These are phyloP conservation scores for Rhodosporidiobolus odoratus DNA, from an alignment of 768 basidiomycete genomes.

Conservation along the genomic window DNA sequence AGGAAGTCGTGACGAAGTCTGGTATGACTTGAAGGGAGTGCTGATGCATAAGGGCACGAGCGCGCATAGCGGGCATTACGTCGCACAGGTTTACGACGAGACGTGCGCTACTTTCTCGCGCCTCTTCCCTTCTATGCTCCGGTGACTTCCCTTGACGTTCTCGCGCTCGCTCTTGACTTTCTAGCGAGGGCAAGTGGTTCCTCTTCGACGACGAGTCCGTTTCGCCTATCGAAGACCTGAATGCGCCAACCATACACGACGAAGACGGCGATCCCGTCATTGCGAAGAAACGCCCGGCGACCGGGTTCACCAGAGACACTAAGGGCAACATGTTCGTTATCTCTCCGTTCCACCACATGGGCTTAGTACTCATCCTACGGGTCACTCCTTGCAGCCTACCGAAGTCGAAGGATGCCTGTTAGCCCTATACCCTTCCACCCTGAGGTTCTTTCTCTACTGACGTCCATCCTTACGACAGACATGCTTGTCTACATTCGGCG, in stretches of 20 bases:
- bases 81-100: slow-evolving; percentile 72
- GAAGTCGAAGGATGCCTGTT: slow-evolving; percentile 42
- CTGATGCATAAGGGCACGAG: slow-evolving; percentile 84
- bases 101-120: slow-evolving; percentile 50
- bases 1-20: slow-evolving; percentile 39
- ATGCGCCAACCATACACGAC: slow-evolving; percentile 41
- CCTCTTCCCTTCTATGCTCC: slow-evolving; percentile 6
- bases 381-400: slow-evolving; percentile 7
- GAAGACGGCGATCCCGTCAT: slow-evolving; percentile 24
- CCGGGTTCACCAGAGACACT: slow-evolving; percentile 5
- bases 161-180: not conserved
- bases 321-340: slow-evolving; percentile 7
- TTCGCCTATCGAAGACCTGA: slow-evolving; percentile 45
- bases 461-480: slow-evolving; percentile 45
- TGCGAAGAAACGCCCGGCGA: slow-evolving; percentile 46
- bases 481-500: slow-evolving; percentile 82
- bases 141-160: too few relatives aligned
- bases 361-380: not conserved
- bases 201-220: slow-evolving; percentile 88
- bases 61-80: slow-evolving; percentile 86
- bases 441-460: not conserved
- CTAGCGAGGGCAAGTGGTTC: slow-evolving; percentile 70
- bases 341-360: too few relatives aligned
- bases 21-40: slow-evolving; percentile 81
- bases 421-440: not conserved